Conservation (phyloP, 176 grass and related monocot genomes). For the Typha latifolia region DNA sequence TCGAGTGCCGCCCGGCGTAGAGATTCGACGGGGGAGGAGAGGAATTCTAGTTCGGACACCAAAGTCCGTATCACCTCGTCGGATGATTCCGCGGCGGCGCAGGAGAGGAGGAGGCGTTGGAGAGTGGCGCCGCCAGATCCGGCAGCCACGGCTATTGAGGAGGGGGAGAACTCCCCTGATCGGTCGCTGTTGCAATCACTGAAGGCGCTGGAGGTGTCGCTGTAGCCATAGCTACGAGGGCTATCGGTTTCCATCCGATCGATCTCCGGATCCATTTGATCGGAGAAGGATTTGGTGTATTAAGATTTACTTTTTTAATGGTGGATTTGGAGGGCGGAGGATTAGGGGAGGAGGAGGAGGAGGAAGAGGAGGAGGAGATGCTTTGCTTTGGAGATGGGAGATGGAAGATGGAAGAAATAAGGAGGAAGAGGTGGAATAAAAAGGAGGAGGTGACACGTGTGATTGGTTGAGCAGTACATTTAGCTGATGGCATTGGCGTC, state of each 20-base stretch:
- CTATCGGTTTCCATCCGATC: slow-evolving; percentile 35
- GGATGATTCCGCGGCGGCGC: slow-evolving; percentile 44
- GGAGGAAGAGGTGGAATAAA: too few species aligned
- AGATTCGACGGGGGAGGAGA: slow-evolving; percentile 40
- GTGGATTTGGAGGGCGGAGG: too few species aligned
- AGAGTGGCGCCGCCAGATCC: slow-evolving; percentile 13
- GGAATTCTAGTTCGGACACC: slow-evolving; percentile 42
- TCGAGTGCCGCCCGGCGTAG: slow-evolving; percentile 50
- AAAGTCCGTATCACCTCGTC: slow-evolving; percentile 49
- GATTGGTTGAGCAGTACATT: too few species aligned
- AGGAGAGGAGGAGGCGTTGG: slow-evolving; percentile 53
- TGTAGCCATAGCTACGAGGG: slow-evolving; percentile 67
- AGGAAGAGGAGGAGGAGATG: too few species aligned
- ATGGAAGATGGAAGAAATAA: too few species aligned
- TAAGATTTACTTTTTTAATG: too few species aligned
- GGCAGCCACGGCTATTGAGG: slow-evolving; percentile 16
- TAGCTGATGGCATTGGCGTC: too few species aligned
- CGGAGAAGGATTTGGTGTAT: not conserved
- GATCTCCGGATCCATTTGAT: not conserved
- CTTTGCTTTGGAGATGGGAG: too few species aligned
- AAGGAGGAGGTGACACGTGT: too few species aligned
- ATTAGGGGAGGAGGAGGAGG: too few species aligned
- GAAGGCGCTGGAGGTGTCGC: slow-evolving; percentile 66
- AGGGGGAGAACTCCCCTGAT: slow-evolving; percentile 36
- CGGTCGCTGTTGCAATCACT: slow-evolving; percentile 70